These are phyloP conservation scores for Lepiota brunneoincarnata DNA, from an alignment of 768 basidiomycete species.

Conservation along the genomic window DNA sequence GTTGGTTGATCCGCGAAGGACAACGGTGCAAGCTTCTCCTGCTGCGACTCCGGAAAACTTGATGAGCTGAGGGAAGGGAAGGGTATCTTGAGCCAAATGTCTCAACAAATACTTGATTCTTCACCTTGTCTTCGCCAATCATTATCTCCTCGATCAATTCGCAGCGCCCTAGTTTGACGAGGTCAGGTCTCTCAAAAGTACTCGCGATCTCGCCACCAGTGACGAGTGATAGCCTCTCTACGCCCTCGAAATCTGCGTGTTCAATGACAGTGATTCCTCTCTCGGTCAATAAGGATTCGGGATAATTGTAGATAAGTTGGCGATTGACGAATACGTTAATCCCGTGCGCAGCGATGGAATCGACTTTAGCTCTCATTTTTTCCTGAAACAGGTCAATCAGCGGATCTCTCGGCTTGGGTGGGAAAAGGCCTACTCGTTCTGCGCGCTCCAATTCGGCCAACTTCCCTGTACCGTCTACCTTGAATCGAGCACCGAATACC, in stretches of 20 bases:
- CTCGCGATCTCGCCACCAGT: conserved; percentile 97
- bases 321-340: conserved; percentile 98
- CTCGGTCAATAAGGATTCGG: conserved; percentile 92
- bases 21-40: conserved; percentile 96
- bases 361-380: conserved; percentile 99
- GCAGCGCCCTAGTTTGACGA: conserved; percentile 89
- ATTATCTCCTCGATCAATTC: conserved; percentile 98
- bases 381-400: conserved; percentile 50
- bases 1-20: conserved; percentile 93
- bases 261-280: conserved; percentile 95
- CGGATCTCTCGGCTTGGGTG: neutral
- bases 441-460: conserved; percentile 97
- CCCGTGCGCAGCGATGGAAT: conserved; percentile 89
- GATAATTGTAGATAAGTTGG: conserved; percentile 99
- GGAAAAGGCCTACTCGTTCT: conserved; percentile 55
- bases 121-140: conserved; percentile 98
- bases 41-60: conserved; percentile 99
- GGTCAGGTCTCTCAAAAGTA: conserved; percentile 90
- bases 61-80: conserved; percentile 65
- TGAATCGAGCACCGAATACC: conserved; percentile 94
- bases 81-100: neutral
- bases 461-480: conserved; percentile 95
- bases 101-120: conserved; percentile 10
- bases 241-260: conserved; percentile 98
- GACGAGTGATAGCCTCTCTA: conserved; percentile 92